Percentiles rank a stretch among this genome's conserved stretches.
Conservation (phyloP, 306 rosid species). For the Cucumis melo region DNA sequence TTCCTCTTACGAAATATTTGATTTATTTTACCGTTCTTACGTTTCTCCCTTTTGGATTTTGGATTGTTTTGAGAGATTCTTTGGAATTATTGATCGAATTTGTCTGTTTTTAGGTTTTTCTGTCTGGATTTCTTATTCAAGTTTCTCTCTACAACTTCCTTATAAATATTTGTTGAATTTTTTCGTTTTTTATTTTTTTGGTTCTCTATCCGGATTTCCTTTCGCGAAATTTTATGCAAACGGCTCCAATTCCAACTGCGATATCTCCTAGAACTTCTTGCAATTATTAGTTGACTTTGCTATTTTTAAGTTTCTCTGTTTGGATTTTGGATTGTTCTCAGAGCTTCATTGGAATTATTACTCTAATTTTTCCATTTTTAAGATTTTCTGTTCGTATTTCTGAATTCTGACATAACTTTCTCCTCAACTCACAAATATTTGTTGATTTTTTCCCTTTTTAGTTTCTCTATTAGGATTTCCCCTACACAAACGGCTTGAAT, state of each 20-base stretch:
- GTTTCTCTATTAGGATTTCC: not conserved
- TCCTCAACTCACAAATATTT: not conserved
- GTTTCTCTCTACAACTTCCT: not conserved
- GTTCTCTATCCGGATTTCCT: not conserved
- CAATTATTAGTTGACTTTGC: not conserved
- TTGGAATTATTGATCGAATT: not conserved
- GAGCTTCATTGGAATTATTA: not conserved
- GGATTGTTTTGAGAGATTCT: not conserved
- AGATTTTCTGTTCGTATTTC: not conserved
- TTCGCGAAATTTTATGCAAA: not conserved
- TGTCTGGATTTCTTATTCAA: not conserved
- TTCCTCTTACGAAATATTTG: not conserved
- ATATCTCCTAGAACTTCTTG: not conserved
- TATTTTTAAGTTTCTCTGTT: not conserved
- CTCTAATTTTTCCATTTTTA: not conserved
- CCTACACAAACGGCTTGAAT: not conserved
- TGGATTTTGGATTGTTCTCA: not conserved
- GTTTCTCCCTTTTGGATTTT: not conserved
- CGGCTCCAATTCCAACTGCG: not conserved
- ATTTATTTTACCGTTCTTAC: not conserved
- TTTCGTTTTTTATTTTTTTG: not conserved
- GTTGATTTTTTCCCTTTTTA: not conserved
- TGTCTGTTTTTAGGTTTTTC: not conserved
- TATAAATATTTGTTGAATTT: not conserved
- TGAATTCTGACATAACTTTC: not conserved